Percentiles rank a stretch among this genome's conserved stretches.
These are phyloP conservation scores for Chlamydomonas applanata DNA, from an alignment of 139 green algal genomes.

Conservation along the genomic window DNA sequence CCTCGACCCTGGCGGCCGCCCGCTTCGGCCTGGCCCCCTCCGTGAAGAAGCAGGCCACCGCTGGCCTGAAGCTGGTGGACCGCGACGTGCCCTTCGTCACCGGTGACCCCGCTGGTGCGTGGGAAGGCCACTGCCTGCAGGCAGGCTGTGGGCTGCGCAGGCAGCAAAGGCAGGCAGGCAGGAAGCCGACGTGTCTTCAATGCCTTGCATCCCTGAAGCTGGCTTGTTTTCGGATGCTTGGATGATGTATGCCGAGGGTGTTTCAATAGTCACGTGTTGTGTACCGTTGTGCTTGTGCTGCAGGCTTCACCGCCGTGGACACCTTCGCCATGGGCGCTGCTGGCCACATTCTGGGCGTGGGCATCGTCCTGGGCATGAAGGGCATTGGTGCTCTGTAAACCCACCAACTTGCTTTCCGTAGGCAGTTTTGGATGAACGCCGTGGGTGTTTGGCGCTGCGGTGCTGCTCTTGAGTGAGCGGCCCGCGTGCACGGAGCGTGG, in stretches of 20 bases:
- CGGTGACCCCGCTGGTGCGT: conserved; percentile 21
- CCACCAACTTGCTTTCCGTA: not conserved
- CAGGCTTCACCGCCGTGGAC: conserved; percentile 90
- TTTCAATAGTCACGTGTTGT: too few relatives aligned
- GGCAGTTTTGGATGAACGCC: too few relatives aligned
- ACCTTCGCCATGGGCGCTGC: conserved; percentile 80
- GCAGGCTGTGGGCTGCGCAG: not conserved
- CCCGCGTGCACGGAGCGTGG: too few relatives aligned
- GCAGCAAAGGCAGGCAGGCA: too few relatives aligned
- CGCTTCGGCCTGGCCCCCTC: conserved; percentile 91
- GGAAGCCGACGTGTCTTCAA: too few relatives aligned
- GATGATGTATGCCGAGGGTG: not conserved
- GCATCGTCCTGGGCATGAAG: conserved; percentile 81
- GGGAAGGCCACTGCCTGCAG: not conserved
- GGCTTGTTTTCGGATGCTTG: not conserved
- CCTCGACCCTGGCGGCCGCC: conserved; percentile 74
- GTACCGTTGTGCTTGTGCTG: not conserved
- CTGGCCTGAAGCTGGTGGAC: conserved; percentile 80
- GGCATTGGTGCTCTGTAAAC: conserved; percentile 40
- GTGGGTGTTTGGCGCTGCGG: too few relatives aligned
- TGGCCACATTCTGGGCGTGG: conserved; percentile 73
- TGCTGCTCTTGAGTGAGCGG: too few relatives aligned
- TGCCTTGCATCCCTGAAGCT: too few relatives aligned
- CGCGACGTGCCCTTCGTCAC: conserved; percentile 26
- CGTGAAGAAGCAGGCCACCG: conserved; percentile 69